phyloP scores from a whole-genome alignment of 2,329 filamentous ascomycete genomes.

The Venturia aucupariae region DNA sequence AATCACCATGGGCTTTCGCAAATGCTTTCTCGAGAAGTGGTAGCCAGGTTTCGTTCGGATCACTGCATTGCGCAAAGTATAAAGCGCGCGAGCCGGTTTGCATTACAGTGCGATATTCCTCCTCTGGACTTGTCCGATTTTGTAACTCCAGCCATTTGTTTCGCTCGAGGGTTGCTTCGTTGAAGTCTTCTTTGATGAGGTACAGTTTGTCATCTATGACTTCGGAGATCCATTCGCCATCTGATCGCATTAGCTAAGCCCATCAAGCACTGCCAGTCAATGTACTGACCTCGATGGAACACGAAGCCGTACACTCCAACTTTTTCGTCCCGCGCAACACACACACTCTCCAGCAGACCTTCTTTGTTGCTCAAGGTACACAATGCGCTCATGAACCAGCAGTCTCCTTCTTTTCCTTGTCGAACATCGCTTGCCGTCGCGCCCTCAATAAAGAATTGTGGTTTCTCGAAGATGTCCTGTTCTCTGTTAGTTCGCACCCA shows the following conservation, averaged over 20 bases:
- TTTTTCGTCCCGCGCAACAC: conserved; percentile 61
- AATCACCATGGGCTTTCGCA: conserved; percentile 77
- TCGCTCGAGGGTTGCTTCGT: conserved; percentile 62
- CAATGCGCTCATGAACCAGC: conserved; percentile 75
- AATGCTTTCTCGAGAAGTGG: conserved; percentile 75
- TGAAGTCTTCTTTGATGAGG: conserved; percentile 72
- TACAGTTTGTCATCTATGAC: conserved; percentile 89
- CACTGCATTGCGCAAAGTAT: conserved; percentile 67
- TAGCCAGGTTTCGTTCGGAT: conserved; percentile 75
- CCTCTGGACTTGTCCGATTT: conserved; percentile 62
- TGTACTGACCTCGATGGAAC: conserved; percentile 48
- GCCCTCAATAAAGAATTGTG: conserved; percentile 68
- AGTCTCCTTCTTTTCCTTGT: conserved; percentile 70
- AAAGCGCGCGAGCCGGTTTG: conserved; percentile 68
- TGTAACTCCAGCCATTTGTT: conserved; percentile 62
- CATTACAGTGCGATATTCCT: conserved; percentile 59
- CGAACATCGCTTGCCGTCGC: conserved; percentile 68
- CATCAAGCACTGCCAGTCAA: neutral
- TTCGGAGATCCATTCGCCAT: conserved; percentile 65
- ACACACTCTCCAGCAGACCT: conserved; percentile 61
- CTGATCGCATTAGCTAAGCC: conserved; percentile 14
- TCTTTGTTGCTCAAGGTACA: conserved; percentile 66
- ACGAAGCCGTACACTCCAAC: conserved; percentile 81
- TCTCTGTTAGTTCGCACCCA: conserved; percentile 19
- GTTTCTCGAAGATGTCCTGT: conserved; percentile 68